Base-by-base conservation (phyloP, 2,329 filamentous ascomycete species). In the Cladobotryum mycophilum region DNA sequence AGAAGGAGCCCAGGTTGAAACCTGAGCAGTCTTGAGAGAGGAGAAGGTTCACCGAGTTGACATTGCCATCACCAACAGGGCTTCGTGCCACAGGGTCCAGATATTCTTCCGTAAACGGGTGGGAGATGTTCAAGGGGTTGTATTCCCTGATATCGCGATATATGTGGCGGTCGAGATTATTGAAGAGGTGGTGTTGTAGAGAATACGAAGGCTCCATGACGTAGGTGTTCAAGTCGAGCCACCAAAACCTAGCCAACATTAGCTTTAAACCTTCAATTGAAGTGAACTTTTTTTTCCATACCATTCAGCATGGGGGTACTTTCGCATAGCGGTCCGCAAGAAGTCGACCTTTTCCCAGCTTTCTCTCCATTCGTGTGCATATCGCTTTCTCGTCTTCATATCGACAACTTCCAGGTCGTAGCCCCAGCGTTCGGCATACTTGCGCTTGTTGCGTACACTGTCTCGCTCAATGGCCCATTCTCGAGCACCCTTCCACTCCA, bases 331-430 rank as follows among this genome's bases (percentile, higher is more conserved):
- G 54, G 89, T 88, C 54, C 92, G 84, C 61, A 99, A 83, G 40
- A 89, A 89, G 67, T 99, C 93, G 54, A 96, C 91, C 76, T 97
- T 99, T 71, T 99, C 93, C 93, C 93, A 99, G 67, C 92, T 95
- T 71, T 99, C 93, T 63, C 93, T 82, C 93, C 93, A 99, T 71
- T 99, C 93, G 71, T 99, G 93, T 25, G 93, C 92, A 67, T 99
- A 99, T 58, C 91, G 84, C 73, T 96, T 97, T 79, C 96, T 96
- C 48, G 91, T 96, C 73, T 90, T 92, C 91, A 99, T 95, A 68
- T 99, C 95, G 58, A 95, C 89, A 64, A 97, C 86, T 67, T 99
- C 93, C 52, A 99, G 75, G 55, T 96, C 87, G 67, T 99, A 97
- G 13, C 93, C 93, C 91, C 93, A 97, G 66, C 79, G 80, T 34